Evolutionary conservation across 2,329 filamentous ascomycete genomes (phyloP).

Genomic region (Stagonosporopsis rhizophila): DNA sequence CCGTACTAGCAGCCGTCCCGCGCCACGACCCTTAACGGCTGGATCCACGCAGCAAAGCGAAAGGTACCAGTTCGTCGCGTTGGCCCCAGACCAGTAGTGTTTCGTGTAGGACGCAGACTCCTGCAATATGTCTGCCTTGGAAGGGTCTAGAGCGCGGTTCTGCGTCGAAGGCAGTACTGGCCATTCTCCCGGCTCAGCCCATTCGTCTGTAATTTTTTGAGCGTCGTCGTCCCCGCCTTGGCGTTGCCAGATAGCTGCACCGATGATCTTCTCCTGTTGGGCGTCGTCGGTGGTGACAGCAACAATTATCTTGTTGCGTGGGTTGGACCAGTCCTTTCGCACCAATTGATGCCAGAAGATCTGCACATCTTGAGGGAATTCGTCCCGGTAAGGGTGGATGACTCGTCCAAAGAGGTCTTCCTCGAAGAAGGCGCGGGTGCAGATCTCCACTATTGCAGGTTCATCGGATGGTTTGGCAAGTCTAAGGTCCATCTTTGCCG

Average conservation of each 20-base stretch:
- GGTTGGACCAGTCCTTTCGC: conserved; percentile 25
- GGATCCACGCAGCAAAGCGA: conserved; percentile 51
- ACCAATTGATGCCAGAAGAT: conserved; percentile 34
- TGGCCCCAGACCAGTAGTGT: conserved; percentile 30
- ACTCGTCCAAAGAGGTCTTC: conserved; percentile 38
- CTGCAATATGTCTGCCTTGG: conserved; percentile 21
- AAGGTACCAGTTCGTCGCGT: conserved; percentile 51
- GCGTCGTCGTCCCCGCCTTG: conserved; percentile 25
- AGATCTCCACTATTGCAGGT: conserved; percentile 27
- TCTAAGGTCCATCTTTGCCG: not conserved
- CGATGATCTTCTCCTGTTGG: conserved; percentile 23
- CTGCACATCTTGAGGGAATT: conserved; percentile 34
- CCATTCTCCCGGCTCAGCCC: conserved; percentile 13
- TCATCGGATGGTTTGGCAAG: conserved; percentile 19
- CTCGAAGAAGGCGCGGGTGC: conserved; percentile 38
- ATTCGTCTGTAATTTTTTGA: not conserved
- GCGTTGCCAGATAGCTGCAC: conserved; percentile 32
- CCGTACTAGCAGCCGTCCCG: conserved; percentile 50
- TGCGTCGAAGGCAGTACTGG: conserved; percentile 10
- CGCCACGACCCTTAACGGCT: conserved; percentile 46
- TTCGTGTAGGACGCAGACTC: conserved; percentile 20
- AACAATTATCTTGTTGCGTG: conserved; percentile 22
- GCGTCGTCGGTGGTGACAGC: conserved; percentile 10
- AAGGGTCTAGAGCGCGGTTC: conserved; percentile 35
- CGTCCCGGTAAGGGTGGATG: conserved; percentile 36